Conservation (phyloP, 192 early-diverging fungal genomes). For the Linnemannia zychae region DNA sequence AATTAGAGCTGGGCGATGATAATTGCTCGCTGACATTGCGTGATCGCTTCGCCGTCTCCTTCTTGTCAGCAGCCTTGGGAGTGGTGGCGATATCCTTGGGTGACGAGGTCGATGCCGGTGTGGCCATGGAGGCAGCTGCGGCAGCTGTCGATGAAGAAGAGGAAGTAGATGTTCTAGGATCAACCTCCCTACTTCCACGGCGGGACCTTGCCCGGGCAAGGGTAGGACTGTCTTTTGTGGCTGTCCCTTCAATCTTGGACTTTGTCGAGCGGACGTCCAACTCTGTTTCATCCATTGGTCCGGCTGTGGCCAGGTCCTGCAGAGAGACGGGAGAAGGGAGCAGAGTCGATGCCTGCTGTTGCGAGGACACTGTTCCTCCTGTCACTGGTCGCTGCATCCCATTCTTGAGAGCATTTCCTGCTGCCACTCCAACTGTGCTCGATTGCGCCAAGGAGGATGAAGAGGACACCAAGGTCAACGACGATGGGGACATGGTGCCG, state of each 20-base stretch:
- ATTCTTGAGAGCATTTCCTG: conserved; percentile 32
- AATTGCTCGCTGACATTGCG: conserved; percentile 22
- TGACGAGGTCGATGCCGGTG: neutral
- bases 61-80: neutral
- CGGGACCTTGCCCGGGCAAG: conserved; percentile 30
- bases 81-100: neutral
- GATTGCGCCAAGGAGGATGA: neutral
- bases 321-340: conserved; percentile 38
- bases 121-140: neutral
- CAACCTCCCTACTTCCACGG: conserved; percentile 47
- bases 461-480: neutral
- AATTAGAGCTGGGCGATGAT: conserved; percentile 5
- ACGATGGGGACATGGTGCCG: neutral
- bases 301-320: conserved; percentile 27
- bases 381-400: conserved; percentile 20
- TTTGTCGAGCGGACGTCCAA: conserved; percentile 44
- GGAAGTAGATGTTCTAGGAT: conserved; percentile 8
- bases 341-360: conserved; percentile 16
- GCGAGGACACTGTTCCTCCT: neutral
- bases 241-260: conserved; percentile 18
- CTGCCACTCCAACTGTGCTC: neutral
- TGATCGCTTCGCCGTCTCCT: conserved; percentile 18
- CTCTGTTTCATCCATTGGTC: conserved; percentile 43
- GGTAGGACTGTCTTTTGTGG: conserved; percentile 40
- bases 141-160: neutral